Evolutionary conservation across 176 grass and related monocot genomes (phyloP).

Genomic region (Raddia distichophylla): DNA sequence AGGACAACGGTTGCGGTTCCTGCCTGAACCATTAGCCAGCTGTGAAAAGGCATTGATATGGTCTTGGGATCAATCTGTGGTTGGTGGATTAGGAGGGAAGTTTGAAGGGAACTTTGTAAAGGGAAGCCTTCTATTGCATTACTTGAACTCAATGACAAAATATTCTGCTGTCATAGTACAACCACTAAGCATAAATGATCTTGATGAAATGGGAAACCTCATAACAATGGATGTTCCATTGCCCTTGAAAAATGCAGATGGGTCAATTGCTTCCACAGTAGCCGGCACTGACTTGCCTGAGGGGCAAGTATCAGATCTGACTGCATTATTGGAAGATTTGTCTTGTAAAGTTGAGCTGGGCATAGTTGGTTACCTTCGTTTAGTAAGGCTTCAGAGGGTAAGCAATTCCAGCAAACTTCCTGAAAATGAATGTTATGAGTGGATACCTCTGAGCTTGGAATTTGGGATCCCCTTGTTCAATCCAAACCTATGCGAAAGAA

Average conservation of each 20-base stretch:
- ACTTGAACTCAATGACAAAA: constrained; percentile 83
- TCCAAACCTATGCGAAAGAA: constrained; percentile 81
- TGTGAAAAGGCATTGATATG: constrained; percentile 89
- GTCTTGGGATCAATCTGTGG: constrained; percentile 84
- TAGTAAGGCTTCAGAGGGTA: constrained; percentile 73
- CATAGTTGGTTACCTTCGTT: constrained; percentile 79
- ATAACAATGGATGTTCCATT: constrained; percentile 70
- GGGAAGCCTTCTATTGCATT: constrained; percentile 74
- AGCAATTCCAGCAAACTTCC: constrained; percentile 34
- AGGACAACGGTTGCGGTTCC: constrained; percentile 70
- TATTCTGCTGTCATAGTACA: constrained; percentile 81
- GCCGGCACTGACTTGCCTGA: constrained; percentile 29
- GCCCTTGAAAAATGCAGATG: constrained; percentile 74
- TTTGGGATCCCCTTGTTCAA: constrained; percentile 90
- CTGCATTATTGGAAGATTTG: constrained; percentile 58
- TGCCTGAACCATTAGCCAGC: constrained; percentile 77
- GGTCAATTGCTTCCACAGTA: constrained; percentile 50
- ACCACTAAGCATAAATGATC: constrained; percentile 71
- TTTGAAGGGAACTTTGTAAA: constrained; percentile 90
- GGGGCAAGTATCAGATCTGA: constrained; percentile 53
- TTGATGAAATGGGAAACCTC: constrained; percentile 73
- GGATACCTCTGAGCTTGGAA: constrained; percentile 90
- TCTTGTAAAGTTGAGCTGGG: constrained; percentile 64
- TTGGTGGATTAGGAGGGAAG: constrained; percentile 65
- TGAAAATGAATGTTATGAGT: constrained; percentile 56